A percentile compares a stretch with the other conserved stretches of the same genome.
Evolutionary conservation across 2,329 filamentous ascomycete genomes (phyloP).

Genomic region (Mycosphaerella sp.): DNA sequence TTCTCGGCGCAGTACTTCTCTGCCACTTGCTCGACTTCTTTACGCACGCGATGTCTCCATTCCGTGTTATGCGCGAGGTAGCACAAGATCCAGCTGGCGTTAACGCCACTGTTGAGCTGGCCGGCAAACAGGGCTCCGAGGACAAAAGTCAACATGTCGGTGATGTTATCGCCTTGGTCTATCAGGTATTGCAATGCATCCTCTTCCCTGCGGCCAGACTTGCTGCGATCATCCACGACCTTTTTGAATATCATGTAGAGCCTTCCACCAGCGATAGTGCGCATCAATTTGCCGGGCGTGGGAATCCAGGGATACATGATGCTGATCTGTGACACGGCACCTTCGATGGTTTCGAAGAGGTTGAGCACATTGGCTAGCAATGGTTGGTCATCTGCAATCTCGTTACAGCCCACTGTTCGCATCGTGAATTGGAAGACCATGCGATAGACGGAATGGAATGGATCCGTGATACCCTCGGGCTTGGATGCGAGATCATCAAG

Average conservation of each 20-base stretch:
- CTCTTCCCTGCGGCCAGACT: conserved; percentile 39
- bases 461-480: conserved; percentile 42
- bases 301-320: conserved; percentile 52
- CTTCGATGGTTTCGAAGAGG: conserved; percentile 46
- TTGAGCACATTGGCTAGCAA: conserved; percentile 41
- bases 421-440: conserved; percentile 54
- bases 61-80: conserved; percentile 45
- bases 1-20: conserved; percentile 38
- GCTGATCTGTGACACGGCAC: conserved; percentile 38
- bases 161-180: conserved; percentile 45
- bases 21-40: conserved; percentile 45
- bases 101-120: conserved; percentile 53
- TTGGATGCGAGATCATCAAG: conserved; percentile 36
- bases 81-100: conserved; percentile 49
- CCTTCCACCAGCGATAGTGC: conserved; percentile 42
- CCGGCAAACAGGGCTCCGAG: conserved; percentile 52
- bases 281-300: conserved; percentile 39
- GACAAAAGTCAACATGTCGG: conserved; percentile 41
- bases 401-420: conserved; percentile 49
- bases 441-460: conserved; percentile 50
- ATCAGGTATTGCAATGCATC: conserved; percentile 52
- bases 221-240: conserved; percentile 44
- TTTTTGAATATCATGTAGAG: conserved; percentile 47
- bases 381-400: conserved; percentile 46
- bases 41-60: conserved; percentile 42